Conservation (phyloP, 1,284 basidiomycete species). For the Golubevia sp. region DNA sequence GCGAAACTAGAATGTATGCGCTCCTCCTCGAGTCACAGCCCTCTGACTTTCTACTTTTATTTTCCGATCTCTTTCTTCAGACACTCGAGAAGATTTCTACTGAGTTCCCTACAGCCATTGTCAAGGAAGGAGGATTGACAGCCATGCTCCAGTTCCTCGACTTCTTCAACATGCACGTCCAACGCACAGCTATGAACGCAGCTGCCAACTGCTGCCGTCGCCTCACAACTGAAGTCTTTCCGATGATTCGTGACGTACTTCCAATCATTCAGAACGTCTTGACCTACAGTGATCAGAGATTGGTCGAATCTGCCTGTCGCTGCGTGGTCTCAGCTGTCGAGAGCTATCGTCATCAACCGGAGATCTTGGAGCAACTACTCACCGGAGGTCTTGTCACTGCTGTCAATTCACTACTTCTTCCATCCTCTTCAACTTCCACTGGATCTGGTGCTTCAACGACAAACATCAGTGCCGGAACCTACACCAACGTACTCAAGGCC, state of each 20-base stretch:
- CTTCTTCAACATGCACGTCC: constrained; percentile 60
- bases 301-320: constrained; percentile 56
- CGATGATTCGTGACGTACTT: constrained; percentile 36
- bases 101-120: constrained; percentile 48
- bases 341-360: constrained; percentile 35
- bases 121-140: constrained; percentile 50
- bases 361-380: constrained; percentile 44
- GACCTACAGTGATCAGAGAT: constrained; percentile 47
- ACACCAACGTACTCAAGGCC: constrained; percentile 51
- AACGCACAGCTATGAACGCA: constrained; percentile 54
- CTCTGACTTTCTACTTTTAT: not conserved
- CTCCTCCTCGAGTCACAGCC: not conserved
- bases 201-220: constrained; percentile 56
- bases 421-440: constrained; percentile 8
- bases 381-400: constrained; percentile 32
- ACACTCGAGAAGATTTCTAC: constrained; percentile 57
- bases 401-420: constrained; percentile 41
- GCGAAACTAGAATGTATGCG: too few species aligned
- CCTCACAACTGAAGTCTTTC: constrained; percentile 32
- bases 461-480: constrained; percentile 29
- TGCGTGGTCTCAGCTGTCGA: constrained; percentile 48
- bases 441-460: constrained; percentile 23
- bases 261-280: constrained; percentile 55
- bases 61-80: constrained; percentile 6
- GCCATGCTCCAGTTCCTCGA: constrained; percentile 59